Evolutionary conservation across 768 basidiomycete genomes (phyloP).

Genomic region (Cytidiella melzeri): DNA sequence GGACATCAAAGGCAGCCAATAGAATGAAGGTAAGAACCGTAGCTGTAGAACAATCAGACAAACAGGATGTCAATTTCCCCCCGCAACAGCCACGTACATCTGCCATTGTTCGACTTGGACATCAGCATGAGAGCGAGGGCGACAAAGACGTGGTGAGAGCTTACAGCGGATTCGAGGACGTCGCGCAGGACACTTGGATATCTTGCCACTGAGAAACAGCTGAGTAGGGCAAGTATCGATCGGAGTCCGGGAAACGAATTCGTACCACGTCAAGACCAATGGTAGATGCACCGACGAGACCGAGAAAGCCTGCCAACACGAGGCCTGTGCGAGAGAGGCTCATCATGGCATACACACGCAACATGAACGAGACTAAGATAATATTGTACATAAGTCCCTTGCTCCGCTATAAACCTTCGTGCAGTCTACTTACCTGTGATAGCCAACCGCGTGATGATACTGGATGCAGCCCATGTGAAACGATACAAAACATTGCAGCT

Average conservation of each 20-base stretch:
- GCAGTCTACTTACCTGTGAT: constrained; percentile 7
- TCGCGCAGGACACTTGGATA: constrained; percentile 7
- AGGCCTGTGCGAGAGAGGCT: background rate
- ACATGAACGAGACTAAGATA: constrained; percentile 4
- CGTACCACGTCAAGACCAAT: constrained; percentile 8
- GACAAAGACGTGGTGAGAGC: too few species aligned
- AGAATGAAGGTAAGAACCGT: constrained; percentile 9
- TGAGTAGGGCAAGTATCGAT: background rate
- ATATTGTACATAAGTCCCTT: too few species aligned
- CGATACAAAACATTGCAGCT: constrained; percentile 11
- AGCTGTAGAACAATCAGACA: too few species aligned
- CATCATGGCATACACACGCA: constrained; percentile 10
- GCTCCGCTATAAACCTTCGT: too few species aligned
- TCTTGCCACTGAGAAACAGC: constrained; percentile 10
- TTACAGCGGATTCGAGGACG: constrained; percentile 10
- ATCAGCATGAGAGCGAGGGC: too few species aligned
- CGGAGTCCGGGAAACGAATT: too few species aligned
- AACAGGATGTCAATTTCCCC: too few species aligned
- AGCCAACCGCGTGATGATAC: constrained; percentile 4
- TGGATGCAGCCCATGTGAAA: constrained; percentile 7
- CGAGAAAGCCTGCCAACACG: background rate
- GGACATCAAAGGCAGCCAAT: constrained; percentile 9
- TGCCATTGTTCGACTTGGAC: too few species aligned
- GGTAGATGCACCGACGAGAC: background rate
- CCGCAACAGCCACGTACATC: too few species aligned